Percentiles rank a stretch among this genome's conserved stretches.
These are phyloP conservation scores for Nemania sp. DNA, from an alignment of 2,329 filamentous ascomycete species.

Conservation along the genomic window DNA sequence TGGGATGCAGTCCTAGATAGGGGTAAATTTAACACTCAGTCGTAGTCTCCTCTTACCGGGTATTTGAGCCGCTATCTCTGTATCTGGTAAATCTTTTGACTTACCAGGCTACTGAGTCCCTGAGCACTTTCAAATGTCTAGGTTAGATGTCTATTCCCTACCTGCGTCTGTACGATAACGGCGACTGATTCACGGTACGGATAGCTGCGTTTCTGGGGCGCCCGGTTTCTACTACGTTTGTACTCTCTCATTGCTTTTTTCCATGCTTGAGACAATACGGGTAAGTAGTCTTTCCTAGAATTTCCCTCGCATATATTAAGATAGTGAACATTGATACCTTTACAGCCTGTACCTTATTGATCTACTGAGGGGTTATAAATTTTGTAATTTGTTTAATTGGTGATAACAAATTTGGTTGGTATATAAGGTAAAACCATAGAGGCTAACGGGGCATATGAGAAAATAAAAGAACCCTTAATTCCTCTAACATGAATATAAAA, in stretches of 20 bases:
- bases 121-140: neutral
- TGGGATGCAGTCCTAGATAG: neutral
- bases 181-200: constrained; percentile 17
- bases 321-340: neutral
- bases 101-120: neutral
- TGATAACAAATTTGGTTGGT: neutral
- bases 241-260: neutral
- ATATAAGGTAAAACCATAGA: too few species aligned
- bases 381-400: neutral
- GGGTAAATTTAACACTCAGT: neutral
- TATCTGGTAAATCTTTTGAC: neutral
- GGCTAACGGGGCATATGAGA: too few species aligned
- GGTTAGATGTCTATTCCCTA: constrained; percentile 2
- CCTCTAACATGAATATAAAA: too few species aligned
- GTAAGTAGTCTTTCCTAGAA: neutral
- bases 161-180: constrained; percentile 19
- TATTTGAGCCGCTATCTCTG: neutral
- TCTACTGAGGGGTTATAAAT: neutral
- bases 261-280: neutral
- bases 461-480: too few species aligned
- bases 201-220: constrained; percentile 26
- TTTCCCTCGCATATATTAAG: neutral
- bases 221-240: constrained; percentile 3
- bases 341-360: neutral
- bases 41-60: neutral